phyloP scores from a whole-genome alignment of 495 filamentous ascomycete species.

The Apiosordaria backusii region DNA sequence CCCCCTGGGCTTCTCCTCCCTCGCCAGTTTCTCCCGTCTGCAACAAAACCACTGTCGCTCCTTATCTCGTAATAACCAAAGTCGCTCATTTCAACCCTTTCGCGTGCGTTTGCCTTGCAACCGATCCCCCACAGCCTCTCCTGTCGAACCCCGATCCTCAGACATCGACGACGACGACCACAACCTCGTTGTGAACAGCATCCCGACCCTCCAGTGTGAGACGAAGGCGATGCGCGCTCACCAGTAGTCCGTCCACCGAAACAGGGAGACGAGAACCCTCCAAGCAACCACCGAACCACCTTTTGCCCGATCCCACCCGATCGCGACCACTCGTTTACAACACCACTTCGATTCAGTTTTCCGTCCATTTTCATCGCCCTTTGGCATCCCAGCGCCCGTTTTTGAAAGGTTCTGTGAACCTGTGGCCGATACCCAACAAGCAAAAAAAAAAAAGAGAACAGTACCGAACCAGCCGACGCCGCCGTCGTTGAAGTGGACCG shows the following conservation, averaged over 20 bases:
- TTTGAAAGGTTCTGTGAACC: constrained; percentile 23
- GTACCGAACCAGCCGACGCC: background rate
- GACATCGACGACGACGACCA: constrained; percentile 7
- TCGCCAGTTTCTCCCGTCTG: constrained; percentile 16
- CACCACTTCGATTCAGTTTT: constrained; percentile 21
- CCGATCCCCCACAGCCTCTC: constrained; percentile 18
- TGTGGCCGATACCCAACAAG: constrained; percentile 9
- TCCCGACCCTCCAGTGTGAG: constrained; percentile 19
- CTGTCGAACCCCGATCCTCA: background rate
- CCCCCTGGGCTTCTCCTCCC: constrained; percentile 10
- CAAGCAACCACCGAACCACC: constrained; percentile 12
- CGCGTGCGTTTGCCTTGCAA: constrained; percentile 16
- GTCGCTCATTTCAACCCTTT: constrained; percentile 32
- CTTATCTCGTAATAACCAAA: constrained; percentile 18
- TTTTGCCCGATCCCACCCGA: background rate
- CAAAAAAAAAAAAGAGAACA: constrained; percentile 5
- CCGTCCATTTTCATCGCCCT: constrained; percentile 12
- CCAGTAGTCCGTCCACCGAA: constrained; percentile 26
- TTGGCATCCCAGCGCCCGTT: constrained; percentile 12
- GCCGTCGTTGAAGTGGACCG: constrained; percentile 4
- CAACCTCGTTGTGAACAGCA: constrained; percentile 7
- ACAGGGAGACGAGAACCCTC: constrained; percentile 23
- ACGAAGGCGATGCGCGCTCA: constrained; percentile 28
- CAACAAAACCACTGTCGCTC: constrained; percentile 34
- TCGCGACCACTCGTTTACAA: constrained; percentile 18